These are phyloP conservation scores for Trichophyton rubrum DNA, from an alignment of 2,329 filamentous ascomycete species.

Conservation along the genomic window DNA sequence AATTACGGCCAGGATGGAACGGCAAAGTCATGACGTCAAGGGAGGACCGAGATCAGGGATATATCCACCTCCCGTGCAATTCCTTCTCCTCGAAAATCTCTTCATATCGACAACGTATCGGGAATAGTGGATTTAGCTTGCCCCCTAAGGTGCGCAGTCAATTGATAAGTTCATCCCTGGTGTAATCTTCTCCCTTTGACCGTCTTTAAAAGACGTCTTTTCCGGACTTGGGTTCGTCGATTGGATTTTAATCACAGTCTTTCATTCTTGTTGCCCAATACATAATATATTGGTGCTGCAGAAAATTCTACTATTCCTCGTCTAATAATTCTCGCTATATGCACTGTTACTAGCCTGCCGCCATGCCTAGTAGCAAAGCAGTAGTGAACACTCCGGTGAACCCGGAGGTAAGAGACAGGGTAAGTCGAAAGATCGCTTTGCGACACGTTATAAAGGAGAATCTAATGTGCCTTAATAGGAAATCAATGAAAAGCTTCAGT, in stretches of 20 bases:
- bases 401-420: conserved; percentile 7
- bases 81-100: background rate
- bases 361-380: background rate
- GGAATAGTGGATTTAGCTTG: background rate
- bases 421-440: background rate
- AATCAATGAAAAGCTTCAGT: conserved; percentile 84
- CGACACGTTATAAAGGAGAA: background rate
- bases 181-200: background rate
- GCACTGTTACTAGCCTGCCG: background rate
- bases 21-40: conserved; percentile 4
- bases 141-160: background rate
- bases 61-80: background rate
- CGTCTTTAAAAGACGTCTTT: background rate
- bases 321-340: background rate
- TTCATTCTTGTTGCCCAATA: background rate
- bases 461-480: conserved; percentile 34
- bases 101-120: background rate
- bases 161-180: background rate
- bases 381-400: conserved; percentile 9
- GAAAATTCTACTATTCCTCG: background rate
- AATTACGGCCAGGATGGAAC: background rate
- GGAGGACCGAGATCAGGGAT: background rate
- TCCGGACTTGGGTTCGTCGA: background rate
- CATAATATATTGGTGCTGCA: background rate
- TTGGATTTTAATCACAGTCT: background rate